Conservation (phyloP, 768 basidiomycete species). For the Tulasnella sp. region DNA sequence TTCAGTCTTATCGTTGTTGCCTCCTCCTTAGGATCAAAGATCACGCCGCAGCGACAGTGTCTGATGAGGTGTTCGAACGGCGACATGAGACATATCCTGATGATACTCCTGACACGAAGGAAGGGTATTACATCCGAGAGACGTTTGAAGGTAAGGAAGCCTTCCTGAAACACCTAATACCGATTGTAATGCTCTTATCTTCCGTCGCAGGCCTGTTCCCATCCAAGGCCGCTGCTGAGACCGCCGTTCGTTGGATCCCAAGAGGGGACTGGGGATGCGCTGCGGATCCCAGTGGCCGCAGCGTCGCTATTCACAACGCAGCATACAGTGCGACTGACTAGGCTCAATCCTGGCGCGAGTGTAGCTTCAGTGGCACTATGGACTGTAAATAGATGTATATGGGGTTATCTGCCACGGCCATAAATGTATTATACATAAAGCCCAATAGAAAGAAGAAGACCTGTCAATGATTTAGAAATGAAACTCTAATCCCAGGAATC, state of each 20-base stretch:
- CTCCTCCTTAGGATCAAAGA: conserved; percentile 58
- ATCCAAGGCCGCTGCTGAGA: conserved; percentile 70
- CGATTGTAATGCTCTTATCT: neutral
- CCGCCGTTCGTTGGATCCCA: conserved; percentile 93
- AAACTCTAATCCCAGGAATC: too few species aligned
- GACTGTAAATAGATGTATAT: too few species aligned
- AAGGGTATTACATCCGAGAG: conserved; percentile 88
- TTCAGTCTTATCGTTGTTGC: neutral
- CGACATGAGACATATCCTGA: conserved; percentile 63
- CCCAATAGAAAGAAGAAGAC: too few species aligned
- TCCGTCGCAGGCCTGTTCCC: conserved; percentile 60
- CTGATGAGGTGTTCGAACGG: conserved; percentile 71
- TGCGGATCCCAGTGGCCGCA: conserved; percentile 87
- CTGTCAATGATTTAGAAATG: too few species aligned
- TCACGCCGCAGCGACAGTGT: conserved; percentile 60
- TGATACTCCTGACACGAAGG: conserved; percentile 89
- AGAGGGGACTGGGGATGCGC: conserved; percentile 95
- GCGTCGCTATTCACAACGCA: conserved; percentile 90
- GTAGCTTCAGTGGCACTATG: too few species aligned
- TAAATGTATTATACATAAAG: too few species aligned
- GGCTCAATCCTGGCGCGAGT: neutral
- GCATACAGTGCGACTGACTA: conserved; percentile 49
- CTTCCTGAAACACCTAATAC: neutral
- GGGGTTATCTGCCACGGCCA: too few species aligned
- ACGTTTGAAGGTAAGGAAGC: conserved; percentile 72